Percentiles rank a stretch among this genome's conserved stretches.
Evolutionary conservation across 208 protist species (phyloP).

Genomic region (Leishmania martiniquensis): DNA sequence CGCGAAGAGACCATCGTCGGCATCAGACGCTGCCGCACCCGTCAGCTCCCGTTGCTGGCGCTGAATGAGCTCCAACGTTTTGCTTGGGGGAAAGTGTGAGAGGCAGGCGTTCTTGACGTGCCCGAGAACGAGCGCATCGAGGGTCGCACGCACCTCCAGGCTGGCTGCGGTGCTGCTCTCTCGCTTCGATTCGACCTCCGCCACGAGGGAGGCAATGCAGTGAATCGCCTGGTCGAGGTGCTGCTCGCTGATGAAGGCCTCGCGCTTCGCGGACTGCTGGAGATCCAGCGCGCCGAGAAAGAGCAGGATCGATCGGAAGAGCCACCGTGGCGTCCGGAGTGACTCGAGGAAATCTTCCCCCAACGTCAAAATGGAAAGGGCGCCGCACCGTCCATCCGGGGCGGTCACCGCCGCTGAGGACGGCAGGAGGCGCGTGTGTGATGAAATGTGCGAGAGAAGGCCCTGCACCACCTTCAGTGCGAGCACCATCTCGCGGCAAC

Average conservation of each 20-base stretch:
- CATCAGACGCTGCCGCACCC: background rate
- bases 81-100: slow-evolving; percentile 20
- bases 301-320: slow-evolving; percentile 23
- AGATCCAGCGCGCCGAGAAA: slow-evolving; percentile 33
- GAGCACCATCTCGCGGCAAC: slow-evolving; percentile 23
- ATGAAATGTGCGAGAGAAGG: slow-evolving; percentile 16
- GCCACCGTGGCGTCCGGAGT: slow-evolving; percentile 27
- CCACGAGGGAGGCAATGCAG: slow-evolving; percentile 27
- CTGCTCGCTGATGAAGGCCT: slow-evolving; percentile 1
- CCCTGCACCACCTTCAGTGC: slow-evolving; percentile 17
- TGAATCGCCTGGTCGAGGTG: slow-evolving; percentile 30
- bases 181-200: slow-evolving; percentile 18
- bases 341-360: slow-evolving; percentile 11
- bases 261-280: slow-evolving; percentile 11
- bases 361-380: slow-evolving; percentile 5
- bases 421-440: background rate
- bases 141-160: slow-evolving; percentile 16
- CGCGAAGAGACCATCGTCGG: background rate
- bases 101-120: slow-evolving; percentile 29
- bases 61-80: slow-evolving; percentile 2
- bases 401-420: background rate
- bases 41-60: background rate
- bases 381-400: background rate
- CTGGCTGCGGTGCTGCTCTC: slow-evolving; percentile 5
- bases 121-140: slow-evolving; percentile 25